Percentiles rank a stretch among this genome's conserved stretches.
Conservation (phyloP, 202 grass and related monocot genomes). For the Zizania palustris region DNA sequence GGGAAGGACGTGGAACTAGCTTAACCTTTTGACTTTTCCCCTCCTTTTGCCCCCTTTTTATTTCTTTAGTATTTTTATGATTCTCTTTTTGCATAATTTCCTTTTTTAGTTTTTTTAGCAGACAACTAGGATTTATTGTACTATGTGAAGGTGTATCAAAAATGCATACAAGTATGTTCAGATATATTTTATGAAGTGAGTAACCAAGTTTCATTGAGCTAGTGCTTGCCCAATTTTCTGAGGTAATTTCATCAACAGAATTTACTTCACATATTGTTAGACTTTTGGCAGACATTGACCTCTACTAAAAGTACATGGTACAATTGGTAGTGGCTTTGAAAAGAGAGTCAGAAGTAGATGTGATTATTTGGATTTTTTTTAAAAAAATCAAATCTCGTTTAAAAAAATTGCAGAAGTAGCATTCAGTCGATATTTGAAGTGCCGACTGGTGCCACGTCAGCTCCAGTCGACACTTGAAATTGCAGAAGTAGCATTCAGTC, state of each 20-base stretch:
- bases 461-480: too few relatives aligned
- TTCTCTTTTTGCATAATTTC: neutral
- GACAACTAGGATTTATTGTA: neutral
- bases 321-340: neutral
- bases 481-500: too few relatives aligned
- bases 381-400: too few relatives aligned
- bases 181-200: neutral
- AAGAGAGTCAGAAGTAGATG: too few relatives aligned
- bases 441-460: too few relatives aligned
- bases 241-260: neutral
- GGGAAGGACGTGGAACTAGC: slow-evolving; percentile 43
- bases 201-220: neutral
- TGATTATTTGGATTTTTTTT: too few relatives aligned
- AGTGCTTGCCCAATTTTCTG: neutral
- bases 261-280: neutral
- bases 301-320: neutral
- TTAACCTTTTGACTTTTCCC: slow-evolving; percentile 31
- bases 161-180: neutral
- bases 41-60: neutral
- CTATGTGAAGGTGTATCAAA: neutral
- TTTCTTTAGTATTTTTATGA: neutral
- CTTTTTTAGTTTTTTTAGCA: neutral
- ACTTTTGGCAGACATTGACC: neutral
- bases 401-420: too few relatives aligned
- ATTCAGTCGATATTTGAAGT: too few relatives aligned